phyloP scores from a whole-genome alignment of 1,139 yeast genomes.

The Lodderomyces theae region DNA sequence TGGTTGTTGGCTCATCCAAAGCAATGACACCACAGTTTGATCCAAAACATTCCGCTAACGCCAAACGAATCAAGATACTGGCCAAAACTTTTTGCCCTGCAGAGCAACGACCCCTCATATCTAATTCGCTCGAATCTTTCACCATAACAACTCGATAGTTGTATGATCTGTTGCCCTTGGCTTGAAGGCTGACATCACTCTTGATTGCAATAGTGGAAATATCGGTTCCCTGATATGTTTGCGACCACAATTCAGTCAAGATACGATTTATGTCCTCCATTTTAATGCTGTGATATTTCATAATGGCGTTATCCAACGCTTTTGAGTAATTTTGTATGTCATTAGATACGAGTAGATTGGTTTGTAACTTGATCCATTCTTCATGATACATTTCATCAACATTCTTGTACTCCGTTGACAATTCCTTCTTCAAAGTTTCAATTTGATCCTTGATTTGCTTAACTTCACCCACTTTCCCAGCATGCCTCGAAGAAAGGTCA shows the following conservation, averaged over 20 bases:
- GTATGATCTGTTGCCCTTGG: slow-evolving; percentile 68
- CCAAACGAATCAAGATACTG: slow-evolving; percentile 84
- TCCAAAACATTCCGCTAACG: slow-evolving; percentile 95
- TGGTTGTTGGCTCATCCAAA: slow-evolving; percentile 96
- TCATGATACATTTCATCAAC: slow-evolving; percentile 62
- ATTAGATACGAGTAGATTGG: slow-evolving; percentile 74
- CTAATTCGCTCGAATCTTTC: slow-evolving; percentile 86
- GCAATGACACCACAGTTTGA: slow-evolving; percentile 93
- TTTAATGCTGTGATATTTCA: slow-evolving; percentile 87
- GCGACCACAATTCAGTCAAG: slow-evolving; percentile 88
- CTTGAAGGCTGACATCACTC: slow-evolving; percentile 66
- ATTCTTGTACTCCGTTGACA: slow-evolving; percentile 67
- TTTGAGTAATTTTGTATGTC: slow-evolving; percentile 81
- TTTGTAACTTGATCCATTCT: slow-evolving; percentile 76
- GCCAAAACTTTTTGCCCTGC: slow-evolving; percentile 98
- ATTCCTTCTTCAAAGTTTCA: slow-evolving; percentile 51
- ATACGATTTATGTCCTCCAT: slow-evolving; percentile 92
- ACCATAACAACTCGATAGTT: slow-evolving; percentile 95
- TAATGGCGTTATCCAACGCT: slow-evolving; percentile 88
- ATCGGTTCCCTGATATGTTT: slow-evolving; percentile 92
- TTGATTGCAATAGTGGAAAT: slow-evolving; percentile 86
- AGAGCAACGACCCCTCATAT: slow-evolving; percentile 97
- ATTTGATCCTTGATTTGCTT: slow-evolving; percentile 80
- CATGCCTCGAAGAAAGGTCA: slow-evolving; percentile 60
- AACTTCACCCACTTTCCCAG: slow-evolving; percentile 81